Percentiles rank a stretch among this genome's conserved stretches.
phyloP scores from a whole-genome alignment of 106 monocot genomes.

The Ottelia alismoides region DNA sequence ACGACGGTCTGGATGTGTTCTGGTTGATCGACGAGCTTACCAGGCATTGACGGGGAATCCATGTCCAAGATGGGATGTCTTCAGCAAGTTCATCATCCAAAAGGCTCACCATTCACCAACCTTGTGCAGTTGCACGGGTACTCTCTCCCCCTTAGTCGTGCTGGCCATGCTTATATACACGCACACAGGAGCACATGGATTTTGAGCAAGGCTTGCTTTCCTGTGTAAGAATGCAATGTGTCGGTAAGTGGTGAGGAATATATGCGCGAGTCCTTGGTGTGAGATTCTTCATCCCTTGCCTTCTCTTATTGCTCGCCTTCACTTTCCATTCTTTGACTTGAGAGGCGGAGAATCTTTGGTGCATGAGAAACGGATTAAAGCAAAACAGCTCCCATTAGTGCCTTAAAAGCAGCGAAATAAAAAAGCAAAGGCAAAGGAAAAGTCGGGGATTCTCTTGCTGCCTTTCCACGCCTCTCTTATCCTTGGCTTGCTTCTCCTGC shows the following conservation, averaged over 20 bases:
- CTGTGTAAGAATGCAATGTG: neutral
- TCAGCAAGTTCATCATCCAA: no score
- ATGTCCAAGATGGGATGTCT: no score
- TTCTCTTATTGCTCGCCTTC: no score
- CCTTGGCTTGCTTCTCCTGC: no score
- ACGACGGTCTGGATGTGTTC: no score
- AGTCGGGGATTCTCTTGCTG: no score
- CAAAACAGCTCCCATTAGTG: no score
- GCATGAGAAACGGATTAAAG: slow-evolving; percentile 9
- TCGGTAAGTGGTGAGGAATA: neutral
- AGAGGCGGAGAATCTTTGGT: slow-evolving; percentile 38
- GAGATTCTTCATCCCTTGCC: slow-evolving; percentile 1
- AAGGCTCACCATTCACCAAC: neutral
- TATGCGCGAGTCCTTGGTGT: slow-evolving; percentile 2
- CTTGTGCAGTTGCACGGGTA: neutral
- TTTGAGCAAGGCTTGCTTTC: no score
- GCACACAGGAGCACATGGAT: neutral
- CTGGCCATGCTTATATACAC: neutral
- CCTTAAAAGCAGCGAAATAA: slow-evolving; percentile 25
- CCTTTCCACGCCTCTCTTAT: neutral
- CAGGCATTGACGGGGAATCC: no score
- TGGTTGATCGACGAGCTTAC: slow-evolving; percentile 14
- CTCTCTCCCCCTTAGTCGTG: neutral
- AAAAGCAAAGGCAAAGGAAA: no score
- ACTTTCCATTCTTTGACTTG: slow-evolving; percentile 31